Conservation (phyloP, 768 basidiomycete species). For the Cystobasidium tubakii region DNA sequence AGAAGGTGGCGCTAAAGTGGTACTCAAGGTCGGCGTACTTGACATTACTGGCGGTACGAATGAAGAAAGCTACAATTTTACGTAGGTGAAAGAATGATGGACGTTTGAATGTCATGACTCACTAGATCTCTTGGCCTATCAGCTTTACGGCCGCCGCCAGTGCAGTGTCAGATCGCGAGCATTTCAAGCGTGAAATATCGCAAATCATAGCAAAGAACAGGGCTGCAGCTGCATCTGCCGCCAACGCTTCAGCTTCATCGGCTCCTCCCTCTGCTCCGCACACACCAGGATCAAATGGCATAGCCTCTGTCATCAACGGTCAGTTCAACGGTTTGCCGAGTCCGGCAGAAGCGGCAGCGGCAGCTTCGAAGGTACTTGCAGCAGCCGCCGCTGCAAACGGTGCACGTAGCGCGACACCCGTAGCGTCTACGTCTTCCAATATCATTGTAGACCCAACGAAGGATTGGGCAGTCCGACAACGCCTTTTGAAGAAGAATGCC, state of each 20-base stretch:
- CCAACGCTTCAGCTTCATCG: slow-evolving; percentile 50
- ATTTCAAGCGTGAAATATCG: slow-evolving; percentile 73
- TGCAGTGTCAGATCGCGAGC: slow-evolving; percentile 68
- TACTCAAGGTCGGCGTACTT: slow-evolving; percentile 66
- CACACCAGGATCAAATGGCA: slow-evolving; percentile 48
- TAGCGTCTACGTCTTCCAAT: slow-evolving; percentile 15
- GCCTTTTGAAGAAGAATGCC: slow-evolving; percentile 68
- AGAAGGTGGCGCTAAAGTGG: slow-evolving; percentile 70
- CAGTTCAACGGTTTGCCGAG: slow-evolving; percentile 21
- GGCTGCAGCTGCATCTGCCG: slow-evolving; percentile 48
- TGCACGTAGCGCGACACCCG: slow-evolving; percentile 32
- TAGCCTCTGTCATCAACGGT: background rate
- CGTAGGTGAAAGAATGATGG: slow-evolving; percentile 49
- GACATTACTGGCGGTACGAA: slow-evolving; percentile 51
- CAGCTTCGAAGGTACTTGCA: slow-evolving; percentile 1
- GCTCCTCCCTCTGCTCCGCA: slow-evolving; percentile 50
- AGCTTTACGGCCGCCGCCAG: slow-evolving; percentile 58
- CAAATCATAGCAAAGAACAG: slow-evolving; percentile 71
- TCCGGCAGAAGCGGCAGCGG: background rate
- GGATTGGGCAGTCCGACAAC: slow-evolving; percentile 58
- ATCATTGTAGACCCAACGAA: background rate
- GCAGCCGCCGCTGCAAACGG: slow-evolving; percentile 19
- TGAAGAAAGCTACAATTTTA: slow-evolving; percentile 73
- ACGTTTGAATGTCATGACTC: background rate
- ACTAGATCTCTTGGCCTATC: slow-evolving; percentile 46